Percentiles rank a stretch among this genome's conserved stretches.
Conservation (phyloP, 306 rosid genomes). For the Medicago ruthenica region DNA sequence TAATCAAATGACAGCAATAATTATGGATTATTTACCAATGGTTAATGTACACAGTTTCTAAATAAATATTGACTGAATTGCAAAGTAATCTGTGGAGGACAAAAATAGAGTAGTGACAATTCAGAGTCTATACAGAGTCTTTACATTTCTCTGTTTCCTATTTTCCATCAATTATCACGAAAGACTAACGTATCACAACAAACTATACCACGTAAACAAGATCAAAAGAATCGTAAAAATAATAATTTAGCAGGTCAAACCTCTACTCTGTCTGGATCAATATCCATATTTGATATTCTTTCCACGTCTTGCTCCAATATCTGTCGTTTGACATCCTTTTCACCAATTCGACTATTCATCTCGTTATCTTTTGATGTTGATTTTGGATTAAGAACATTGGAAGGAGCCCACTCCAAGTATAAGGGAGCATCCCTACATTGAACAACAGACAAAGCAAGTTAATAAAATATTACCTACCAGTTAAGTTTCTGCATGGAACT, state of each 20-base stretch:
- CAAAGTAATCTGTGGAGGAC: background rate
- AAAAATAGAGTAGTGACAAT: background rate
- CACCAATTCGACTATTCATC: constrained; percentile 54
- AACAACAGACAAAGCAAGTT: constrained; percentile 32
- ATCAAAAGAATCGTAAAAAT: constrained; percentile 3
- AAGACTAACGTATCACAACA: constrained; percentile 32
- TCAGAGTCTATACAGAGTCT: background rate
- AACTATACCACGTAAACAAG: background rate
- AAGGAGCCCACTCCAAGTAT: constrained; percentile 97
- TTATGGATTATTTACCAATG: constrained; percentile 19
- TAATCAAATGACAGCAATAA: constrained; percentile 27
- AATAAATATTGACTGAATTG: constrained; percentile 8
- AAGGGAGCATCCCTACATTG: constrained; percentile 81
- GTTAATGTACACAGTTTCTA: constrained; percentile 8
- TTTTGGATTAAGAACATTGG: constrained; percentile 64
- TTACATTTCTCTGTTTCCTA: constrained; percentile 6
- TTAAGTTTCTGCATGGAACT: constrained; percentile 27
- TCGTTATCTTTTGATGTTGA: constrained; percentile 53
- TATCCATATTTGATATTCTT: constrained; percentile 64
- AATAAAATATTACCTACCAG: constrained; percentile 48
- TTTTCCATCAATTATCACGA: constrained; percentile 15
- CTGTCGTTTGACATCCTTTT: constrained; percentile 67
- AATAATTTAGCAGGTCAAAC: too few species aligned
- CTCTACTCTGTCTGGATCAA: constrained; percentile 92
- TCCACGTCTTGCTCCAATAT: constrained; percentile 67